Conservation (phyloP, 1,284 basidiomycete genomes). For the Waitea zeae region DNA sequence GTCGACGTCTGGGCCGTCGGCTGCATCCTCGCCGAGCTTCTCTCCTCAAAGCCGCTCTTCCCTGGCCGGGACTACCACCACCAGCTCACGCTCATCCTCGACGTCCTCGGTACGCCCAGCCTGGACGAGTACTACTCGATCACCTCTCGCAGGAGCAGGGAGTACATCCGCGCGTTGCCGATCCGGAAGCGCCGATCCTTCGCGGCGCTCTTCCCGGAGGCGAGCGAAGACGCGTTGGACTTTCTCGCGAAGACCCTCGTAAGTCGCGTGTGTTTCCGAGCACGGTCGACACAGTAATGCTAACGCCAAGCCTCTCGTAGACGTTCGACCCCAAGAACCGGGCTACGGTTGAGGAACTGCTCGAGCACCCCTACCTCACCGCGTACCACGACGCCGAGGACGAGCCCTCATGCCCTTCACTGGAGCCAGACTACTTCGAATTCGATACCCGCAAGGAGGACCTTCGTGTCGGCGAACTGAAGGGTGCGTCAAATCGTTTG, state of each 20-base stretch:
- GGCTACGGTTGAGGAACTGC: slow-evolving; percentile 71
- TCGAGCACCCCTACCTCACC: slow-evolving; percentile 60
- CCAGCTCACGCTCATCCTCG: slow-evolving; percentile 72
- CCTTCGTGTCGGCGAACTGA: not conserved
- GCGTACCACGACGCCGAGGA: slow-evolving; percentile 71
- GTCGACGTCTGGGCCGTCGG: slow-evolving; percentile 82
- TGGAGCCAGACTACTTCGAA: slow-evolving; percentile 75
- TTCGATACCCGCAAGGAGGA: slow-evolving; percentile 41
- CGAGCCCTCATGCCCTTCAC: slow-evolving; percentile 57
- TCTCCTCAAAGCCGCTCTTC: slow-evolving; percentile 67
- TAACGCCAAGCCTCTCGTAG: slow-evolving; percentile 11
- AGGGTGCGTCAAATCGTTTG: slow-evolving; percentile 1
- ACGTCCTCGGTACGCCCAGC: slow-evolving; percentile 79
- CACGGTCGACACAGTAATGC: slow-evolving; percentile 1
- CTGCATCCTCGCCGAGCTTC: slow-evolving; percentile 79
- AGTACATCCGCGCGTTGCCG: slow-evolving; percentile 68
- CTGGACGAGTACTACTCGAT: slow-evolving; percentile 82
- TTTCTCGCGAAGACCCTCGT: slow-evolving; percentile 74
- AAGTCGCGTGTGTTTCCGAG: slow-evolving; percentile 12
- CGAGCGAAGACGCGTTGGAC: slow-evolving; percentile 62
- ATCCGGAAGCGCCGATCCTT: slow-evolving; percentile 53
- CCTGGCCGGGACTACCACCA: slow-evolving; percentile 82
- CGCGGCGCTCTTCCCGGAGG: slow-evolving; percentile 46
- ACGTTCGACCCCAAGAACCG: slow-evolving; percentile 82
- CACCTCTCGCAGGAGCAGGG: slow-evolving; percentile 66